A percentile compares a stretch with the other conserved stretches of the same genome.
Evolutionary conservation across 73 alveolate species (phyloP).

Genomic region (Paramecium octaurelia): DNA sequence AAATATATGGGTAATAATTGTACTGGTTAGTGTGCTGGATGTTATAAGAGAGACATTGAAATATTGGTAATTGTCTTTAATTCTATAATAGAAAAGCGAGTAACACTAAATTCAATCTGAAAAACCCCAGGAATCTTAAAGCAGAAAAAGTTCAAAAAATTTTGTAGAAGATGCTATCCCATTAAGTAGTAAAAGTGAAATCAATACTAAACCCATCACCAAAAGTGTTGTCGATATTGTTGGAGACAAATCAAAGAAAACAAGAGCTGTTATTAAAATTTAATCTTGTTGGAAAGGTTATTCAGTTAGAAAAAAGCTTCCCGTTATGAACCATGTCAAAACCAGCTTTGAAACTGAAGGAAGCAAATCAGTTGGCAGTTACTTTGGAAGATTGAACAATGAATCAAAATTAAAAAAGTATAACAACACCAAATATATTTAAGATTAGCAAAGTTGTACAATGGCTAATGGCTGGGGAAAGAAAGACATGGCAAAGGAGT

Average conservation of each 20-base stretch:
- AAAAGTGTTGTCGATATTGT: background rate
- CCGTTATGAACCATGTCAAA: background rate
- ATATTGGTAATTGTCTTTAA: background rate
- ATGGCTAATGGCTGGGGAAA: conserved; percentile 33
- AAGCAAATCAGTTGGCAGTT: conserved; percentile 13
- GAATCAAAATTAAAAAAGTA: background rate
- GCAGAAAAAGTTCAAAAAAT: conserved; percentile 1
- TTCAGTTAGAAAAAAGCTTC: background rate
- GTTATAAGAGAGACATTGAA: background rate
- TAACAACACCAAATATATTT: background rate
- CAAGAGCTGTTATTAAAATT: background rate
- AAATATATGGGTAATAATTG: conserved; percentile 37
- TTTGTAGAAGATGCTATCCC: background rate
- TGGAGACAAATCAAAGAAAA: background rate
- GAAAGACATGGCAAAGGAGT: conserved; percentile 59
- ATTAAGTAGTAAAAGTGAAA: background rate
- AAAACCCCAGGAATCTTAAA: background rate
- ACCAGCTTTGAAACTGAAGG: background rate
- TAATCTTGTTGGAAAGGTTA: background rate
- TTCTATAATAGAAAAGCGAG: background rate
- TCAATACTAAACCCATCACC: background rate
- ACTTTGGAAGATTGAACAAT: background rate
- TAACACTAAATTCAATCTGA: background rate
- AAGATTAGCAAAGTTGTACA: background rate
- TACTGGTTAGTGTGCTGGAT: background rate